Conservation (phyloP, 208 protist genomes). For the Leishmania turanica region DNA sequence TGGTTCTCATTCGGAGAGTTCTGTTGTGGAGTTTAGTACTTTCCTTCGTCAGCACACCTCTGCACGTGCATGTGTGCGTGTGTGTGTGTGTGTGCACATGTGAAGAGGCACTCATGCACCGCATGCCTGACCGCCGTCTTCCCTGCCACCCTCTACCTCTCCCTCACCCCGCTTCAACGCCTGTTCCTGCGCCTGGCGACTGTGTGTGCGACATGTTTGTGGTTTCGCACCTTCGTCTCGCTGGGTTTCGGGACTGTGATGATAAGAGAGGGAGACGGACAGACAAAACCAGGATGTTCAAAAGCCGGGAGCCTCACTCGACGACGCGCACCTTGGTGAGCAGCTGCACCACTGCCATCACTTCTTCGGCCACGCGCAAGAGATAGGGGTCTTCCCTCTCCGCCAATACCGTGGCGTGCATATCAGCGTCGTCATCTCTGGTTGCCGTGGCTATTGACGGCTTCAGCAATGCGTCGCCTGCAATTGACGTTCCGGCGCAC, state of each 20-base stretch:
- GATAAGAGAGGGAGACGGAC: background rate
- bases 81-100: background rate
- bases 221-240: background rate
- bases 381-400: slow-evolving; percentile 52
- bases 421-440: background rate
- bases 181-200: background rate
- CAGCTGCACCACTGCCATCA: slow-evolving; percentile 61
- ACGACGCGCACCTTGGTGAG: slow-evolving; percentile 15
- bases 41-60: background rate
- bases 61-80: background rate
- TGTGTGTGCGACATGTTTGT: background rate
- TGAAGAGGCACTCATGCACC: background rate
- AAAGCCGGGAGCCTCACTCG: background rate
- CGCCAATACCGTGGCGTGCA: slow-evolving; percentile 15
- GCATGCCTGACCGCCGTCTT: background rate
- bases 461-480: slow-evolving; percentile 1
- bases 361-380: slow-evolving; percentile 47
- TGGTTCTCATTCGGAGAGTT: background rate
- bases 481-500: background rate
- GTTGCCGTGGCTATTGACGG: background rate
- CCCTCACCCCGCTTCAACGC: background rate
- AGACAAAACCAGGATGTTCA: background rate
- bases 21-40: background rate
- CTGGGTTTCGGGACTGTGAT: background rate
- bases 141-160: background rate